Conservation (phyloP, 768 basidiomycete species). For the Auricularia sp. region DNA sequence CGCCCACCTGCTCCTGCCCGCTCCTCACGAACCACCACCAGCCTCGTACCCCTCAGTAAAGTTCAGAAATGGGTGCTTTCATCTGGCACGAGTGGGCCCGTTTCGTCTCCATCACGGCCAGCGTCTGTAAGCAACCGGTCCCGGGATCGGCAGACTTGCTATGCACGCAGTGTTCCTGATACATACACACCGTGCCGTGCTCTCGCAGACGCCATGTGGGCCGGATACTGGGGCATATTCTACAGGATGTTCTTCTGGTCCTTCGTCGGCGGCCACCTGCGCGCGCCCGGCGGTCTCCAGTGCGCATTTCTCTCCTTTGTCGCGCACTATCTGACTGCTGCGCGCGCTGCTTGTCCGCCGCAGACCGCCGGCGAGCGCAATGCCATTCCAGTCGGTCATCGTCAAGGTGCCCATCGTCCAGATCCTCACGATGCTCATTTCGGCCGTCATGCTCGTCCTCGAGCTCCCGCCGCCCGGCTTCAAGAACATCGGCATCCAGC, state of each 20-base stretch:
- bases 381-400: constrained; percentile 61
- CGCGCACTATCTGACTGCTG: too few species aligned
- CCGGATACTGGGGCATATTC: constrained; percentile 65
- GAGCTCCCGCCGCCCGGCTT: constrained; percentile 61
- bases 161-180: constrained; percentile 8
- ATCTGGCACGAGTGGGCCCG: constrained; percentile 75
- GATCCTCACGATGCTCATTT: constrained; percentile 52
- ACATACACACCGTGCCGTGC: constrained; percentile 3
- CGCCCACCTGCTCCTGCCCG: not conserved
- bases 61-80: constrained; percentile 58
- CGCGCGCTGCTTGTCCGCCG: not conserved
- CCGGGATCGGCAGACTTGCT: not conserved
- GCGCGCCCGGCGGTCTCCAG: constrained; percentile 73
- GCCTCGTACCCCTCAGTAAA: constrained; percentile 9
- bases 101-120: constrained; percentile 55
- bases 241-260: constrained; percentile 98
- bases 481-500: constrained; percentile 46
- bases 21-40: constrained; percentile 11
- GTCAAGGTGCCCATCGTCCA: constrained; percentile 72
- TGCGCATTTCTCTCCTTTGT: constrained; percentile 27
- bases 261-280: constrained; percentile 72
- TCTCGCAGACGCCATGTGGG: constrained; percentile 63
- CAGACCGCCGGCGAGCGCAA: constrained; percentile 50
- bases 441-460: constrained; percentile 46
- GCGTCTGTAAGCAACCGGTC: constrained; percentile 47